Base-by-base conservation (phyloP, 805 yeast genomes). In the Phaffomyces thermotolerans region DNA sequence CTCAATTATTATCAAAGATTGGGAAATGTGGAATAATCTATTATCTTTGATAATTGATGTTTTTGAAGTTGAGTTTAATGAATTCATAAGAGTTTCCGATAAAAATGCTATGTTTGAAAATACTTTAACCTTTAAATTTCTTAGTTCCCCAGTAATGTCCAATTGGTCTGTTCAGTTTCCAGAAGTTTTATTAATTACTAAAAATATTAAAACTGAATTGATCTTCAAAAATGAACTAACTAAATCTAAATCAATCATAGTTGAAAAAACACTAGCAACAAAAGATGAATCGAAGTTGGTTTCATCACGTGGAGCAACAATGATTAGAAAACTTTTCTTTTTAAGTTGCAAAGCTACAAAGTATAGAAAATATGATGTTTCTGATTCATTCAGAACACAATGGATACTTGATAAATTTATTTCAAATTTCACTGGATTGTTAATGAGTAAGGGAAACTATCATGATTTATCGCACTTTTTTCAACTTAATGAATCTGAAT, bases 1-100 rank as follows among this genome's bases (percentile, higher is more conserved):
- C 6, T 33, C 41, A 3, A 36, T 42, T 0, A 43, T 43, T 25
- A 44, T 36, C 14, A 47, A 45, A 35, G 47, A 48, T 14, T 54
- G 52, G 54, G 37, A 48, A 29, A 51, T 51, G 43, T 56, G 60
- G 61, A 25, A 40, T n/a, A 50, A 51, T 9, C 30, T 56, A 2
- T 25, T 57, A 8, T 27, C 15, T 9, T 22, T 53, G 2, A 46
- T 59, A 3, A 23, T 57, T 6, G 53, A 52, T 30, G 53, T 52
- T 10, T 23, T 51, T 15, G 54, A 52, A 14, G 31, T 52, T 1
- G 46, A 46, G 4, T 31, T 34, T 3, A 40, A 42, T 20, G 40
- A 36, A 32, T 51, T 23, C 32, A 22, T 34, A 9, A 17, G 23
- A 3, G 34, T 23, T 8, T 31, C 36, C 4, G 34, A 34, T 1